Percentiles rank a stretch among this genome's conserved stretches.
Evolutionary conservation across 768 basidiomycete species (phyloP).

Genomic region (Tylopilus vinaceipallidus): DNA sequence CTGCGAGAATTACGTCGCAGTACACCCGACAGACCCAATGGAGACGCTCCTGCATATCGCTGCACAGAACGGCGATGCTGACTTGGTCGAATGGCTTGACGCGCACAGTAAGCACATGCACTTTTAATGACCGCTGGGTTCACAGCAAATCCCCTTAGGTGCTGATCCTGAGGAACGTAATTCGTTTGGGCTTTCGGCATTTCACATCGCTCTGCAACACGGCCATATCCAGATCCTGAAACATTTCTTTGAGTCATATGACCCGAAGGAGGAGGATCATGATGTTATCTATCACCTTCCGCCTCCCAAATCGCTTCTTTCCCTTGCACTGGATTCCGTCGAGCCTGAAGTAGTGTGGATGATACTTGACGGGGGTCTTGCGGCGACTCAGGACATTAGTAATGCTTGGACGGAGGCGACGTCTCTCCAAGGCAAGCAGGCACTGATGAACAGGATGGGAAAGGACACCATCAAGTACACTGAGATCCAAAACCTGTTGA

Average conservation of each 20-base stretch:
- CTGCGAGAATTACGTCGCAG: constrained; percentile 49
- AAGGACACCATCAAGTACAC: constrained; percentile 37
- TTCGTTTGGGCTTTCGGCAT: constrained; percentile 53
- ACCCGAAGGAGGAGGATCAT: constrained; percentile 52
- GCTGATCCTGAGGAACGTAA: constrained; percentile 73
- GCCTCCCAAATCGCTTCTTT: constrained; percentile 45
- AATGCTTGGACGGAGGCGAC: constrained; percentile 50
- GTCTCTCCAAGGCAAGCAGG: constrained; percentile 33
- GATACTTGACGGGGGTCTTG: constrained; percentile 58
- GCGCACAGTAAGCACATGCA: constrained; percentile 55
- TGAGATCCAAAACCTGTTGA: constrained; percentile 54
- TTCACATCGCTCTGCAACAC: constrained; percentile 59
- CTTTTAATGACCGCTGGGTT: constrained; percentile 24
- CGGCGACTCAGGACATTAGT: constrained; percentile 46
- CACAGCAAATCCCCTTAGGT: constrained; percentile 40
- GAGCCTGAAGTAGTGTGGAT: constrained; percentile 66
- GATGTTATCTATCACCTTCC: constrained; percentile 45
- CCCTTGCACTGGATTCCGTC: constrained; percentile 55
- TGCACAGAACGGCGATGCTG: constrained; percentile 49
- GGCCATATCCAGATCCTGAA: constrained; percentile 53
- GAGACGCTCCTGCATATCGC: constrained; percentile 75
- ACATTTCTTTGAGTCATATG: constrained; percentile 61
- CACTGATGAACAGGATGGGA: constrained; percentile 22
- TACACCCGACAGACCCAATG: constrained; percentile 47
- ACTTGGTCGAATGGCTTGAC: constrained; percentile 67